Conservation (phyloP, 2,329 filamentous ascomycete species). For the Diaporthe eres region DNA sequence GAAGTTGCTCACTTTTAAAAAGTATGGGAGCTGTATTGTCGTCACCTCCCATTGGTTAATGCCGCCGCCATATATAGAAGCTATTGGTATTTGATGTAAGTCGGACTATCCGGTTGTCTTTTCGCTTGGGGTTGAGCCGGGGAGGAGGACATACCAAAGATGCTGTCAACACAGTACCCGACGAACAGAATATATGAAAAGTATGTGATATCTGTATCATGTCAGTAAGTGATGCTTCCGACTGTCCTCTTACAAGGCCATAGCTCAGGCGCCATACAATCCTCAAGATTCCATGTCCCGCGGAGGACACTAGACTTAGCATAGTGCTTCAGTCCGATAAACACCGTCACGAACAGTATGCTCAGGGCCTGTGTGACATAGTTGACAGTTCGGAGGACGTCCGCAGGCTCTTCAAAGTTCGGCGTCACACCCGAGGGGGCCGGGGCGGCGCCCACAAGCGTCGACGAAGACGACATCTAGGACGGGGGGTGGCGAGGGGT, state of each 20-base stretch:
- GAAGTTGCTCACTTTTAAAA: slow-evolving; percentile 50
- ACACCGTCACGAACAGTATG: slow-evolving; percentile 46
- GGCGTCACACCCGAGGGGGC: slow-evolving; percentile 47
- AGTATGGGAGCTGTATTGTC: slow-evolving; percentile 48
- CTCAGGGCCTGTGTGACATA: slow-evolving; percentile 49
- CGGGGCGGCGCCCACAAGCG: slow-evolving; percentile 44
- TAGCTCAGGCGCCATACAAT: slow-evolving; percentile 46
- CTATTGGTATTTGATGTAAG: slow-evolving; percentile 36
- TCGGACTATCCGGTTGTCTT: not conserved
- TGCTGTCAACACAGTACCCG: slow-evolving; percentile 47
- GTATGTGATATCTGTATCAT: slow-evolving; percentile 12
- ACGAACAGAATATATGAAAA: slow-evolving; percentile 47
- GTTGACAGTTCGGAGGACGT: slow-evolving; percentile 48
- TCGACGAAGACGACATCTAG: slow-evolving; percentile 1
- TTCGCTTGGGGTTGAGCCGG: not conserved
- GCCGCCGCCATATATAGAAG: slow-evolving; percentile 53
- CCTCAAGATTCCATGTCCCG: slow-evolving; percentile 45
- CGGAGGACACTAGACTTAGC: slow-evolving; percentile 45
- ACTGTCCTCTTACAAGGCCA: not conserved
- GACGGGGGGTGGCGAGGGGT: not conserved
- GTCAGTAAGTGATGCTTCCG: not conserved
- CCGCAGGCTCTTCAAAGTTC: slow-evolving; percentile 47
- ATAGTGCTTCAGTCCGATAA: slow-evolving; percentile 47
- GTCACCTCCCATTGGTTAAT: slow-evolving; percentile 53
- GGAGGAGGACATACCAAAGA: slow-evolving; percentile 44